phyloP scores from a whole-genome alignment of 2,329 filamentous ascomycete species.

The Aspergillus flavus region DNA sequence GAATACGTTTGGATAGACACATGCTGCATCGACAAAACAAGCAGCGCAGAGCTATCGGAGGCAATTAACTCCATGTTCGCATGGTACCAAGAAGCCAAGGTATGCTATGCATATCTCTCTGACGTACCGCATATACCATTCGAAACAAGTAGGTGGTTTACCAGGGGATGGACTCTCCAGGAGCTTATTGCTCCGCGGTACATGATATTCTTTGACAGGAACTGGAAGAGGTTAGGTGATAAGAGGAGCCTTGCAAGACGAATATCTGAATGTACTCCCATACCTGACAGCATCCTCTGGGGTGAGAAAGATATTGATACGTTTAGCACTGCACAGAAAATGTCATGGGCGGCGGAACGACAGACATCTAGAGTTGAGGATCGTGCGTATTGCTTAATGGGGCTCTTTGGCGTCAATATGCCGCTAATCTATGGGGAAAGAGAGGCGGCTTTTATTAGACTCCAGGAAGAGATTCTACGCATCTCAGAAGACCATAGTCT shows the following conservation, averaged over 20 bases:
- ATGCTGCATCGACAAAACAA: slow-evolving; percentile 28
- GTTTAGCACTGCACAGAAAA: slow-evolving; percentile 17
- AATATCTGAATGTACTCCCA: too few species aligned
- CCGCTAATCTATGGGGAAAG: slow-evolving; percentile 32
- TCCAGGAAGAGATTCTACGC: slow-evolving; percentile 38
- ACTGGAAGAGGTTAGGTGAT: background rate
- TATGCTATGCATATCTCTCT: slow-evolving; percentile 23
- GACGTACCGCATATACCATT: too few species aligned
- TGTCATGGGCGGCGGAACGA: slow-evolving; percentile 31
- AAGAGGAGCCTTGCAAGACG: background rate
- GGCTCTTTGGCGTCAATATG: slow-evolving; percentile 32
- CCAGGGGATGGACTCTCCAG: slow-evolving; percentile 22
- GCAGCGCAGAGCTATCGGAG: slow-evolving; percentile 24
- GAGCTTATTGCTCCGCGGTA: slow-evolving; percentile 15
- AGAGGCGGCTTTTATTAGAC: slow-evolving; percentile 25
- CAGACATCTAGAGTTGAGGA: slow-evolving; percentile 28
- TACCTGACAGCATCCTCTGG: too few species aligned
- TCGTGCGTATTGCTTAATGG: slow-evolving; percentile 32
- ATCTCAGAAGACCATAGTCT: slow-evolving; percentile 22
- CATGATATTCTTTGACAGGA: slow-evolving; percentile 8
- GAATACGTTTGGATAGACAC: slow-evolving; percentile 27
- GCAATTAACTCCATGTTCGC: slow-evolving; percentile 25
- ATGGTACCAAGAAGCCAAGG: slow-evolving; percentile 20
- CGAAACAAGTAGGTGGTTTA: slow-evolving; percentile 20
- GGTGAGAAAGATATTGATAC: too few species aligned